phyloP scores from a whole-genome alignment of 1,284 basidiomycete genomes.

The Ustilago tritici region DNA sequence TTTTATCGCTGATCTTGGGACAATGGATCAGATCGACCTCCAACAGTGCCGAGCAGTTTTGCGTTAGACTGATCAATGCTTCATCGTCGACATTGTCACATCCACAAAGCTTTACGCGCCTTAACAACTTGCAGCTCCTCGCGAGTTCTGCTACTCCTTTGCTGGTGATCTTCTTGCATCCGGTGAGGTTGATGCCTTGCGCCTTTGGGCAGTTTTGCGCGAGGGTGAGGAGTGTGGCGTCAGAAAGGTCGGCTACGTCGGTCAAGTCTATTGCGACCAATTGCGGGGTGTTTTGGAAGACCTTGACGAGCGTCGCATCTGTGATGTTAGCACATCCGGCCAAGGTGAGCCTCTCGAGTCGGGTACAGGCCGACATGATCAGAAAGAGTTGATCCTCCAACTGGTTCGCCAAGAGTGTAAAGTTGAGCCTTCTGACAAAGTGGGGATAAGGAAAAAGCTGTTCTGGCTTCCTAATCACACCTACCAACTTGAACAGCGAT shows the following conservation, averaged over 20 bases:
- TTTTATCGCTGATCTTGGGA: slow-evolving; percentile 80
- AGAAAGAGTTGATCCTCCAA: slow-evolving; percentile 84
- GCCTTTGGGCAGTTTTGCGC: slow-evolving; percentile 77
- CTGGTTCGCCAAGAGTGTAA: slow-evolving; percentile 79
- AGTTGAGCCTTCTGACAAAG: slow-evolving; percentile 91
- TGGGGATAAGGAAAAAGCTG: slow-evolving; percentile 86
- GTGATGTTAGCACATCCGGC: slow-evolving; percentile 83
- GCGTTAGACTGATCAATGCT: slow-evolving; percentile 56
- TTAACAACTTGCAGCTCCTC: slow-evolving; percentile 80
- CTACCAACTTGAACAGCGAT: slow-evolving; percentile 76
- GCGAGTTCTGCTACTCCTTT: slow-evolving; percentile 82
- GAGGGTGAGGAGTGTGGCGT: slow-evolving; percentile 56
- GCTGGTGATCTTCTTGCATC: slow-evolving; percentile 85
- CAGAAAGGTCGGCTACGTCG: slow-evolving; percentile 68
- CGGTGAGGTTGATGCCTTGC: slow-evolving; percentile 91
- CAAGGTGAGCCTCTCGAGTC: slow-evolving; percentile 91
- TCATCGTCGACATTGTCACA: slow-evolving; percentile 60
- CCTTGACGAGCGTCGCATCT: slow-evolving; percentile 77
- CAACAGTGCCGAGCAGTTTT: slow-evolving; percentile 83
- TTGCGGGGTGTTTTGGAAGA: slow-evolving; percentile 80
- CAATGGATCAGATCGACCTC: slow-evolving; percentile 94
- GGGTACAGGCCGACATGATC: slow-evolving; percentile 80
- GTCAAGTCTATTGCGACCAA: slow-evolving; percentile 91
- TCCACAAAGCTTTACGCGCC: slow-evolving; percentile 72
- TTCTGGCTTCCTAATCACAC: slow-evolving; percentile 61